Evolutionary conservation across 106 monocot genomes (phyloP).

Genomic region (Dioscorea zingiberensis): DNA sequence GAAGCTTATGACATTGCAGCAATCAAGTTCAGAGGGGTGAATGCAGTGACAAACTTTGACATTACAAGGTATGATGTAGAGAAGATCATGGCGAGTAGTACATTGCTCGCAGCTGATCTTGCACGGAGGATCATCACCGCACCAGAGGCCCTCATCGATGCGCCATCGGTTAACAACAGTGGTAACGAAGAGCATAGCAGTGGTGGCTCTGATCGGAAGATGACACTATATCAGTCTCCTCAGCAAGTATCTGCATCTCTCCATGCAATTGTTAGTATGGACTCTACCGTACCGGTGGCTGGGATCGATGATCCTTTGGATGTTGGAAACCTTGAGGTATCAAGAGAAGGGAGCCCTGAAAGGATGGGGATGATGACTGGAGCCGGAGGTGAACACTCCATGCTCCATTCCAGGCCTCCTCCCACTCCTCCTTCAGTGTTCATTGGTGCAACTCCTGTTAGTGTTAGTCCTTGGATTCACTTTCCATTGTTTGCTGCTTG

Average conservation of each 20-base stretch:
- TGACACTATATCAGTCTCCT: slow-evolving; percentile 29
- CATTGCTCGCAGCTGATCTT: slow-evolving; percentile 58
- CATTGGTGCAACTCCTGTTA: too few relatives aligned
- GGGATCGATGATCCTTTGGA: slow-evolving; percentile 16
- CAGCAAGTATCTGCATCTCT: slow-evolving; percentile 2
- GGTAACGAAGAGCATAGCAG: slow-evolving; percentile 8
- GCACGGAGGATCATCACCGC: slow-evolving; percentile 46
- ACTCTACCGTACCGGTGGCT: too few relatives aligned
- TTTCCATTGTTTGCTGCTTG: slow-evolving; percentile 83
- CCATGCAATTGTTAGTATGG: too few relatives aligned
- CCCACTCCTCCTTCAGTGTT: too few relatives aligned
- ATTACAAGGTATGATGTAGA: slow-evolving; percentile 87
- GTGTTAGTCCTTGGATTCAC: slow-evolving; percentile 51
- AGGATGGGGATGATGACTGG: neutral
- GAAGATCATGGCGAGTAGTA: slow-evolving; percentile 65
- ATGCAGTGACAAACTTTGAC: slow-evolving; percentile 91
- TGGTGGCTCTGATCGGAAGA: slow-evolving; percentile 24
- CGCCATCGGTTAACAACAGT: too few relatives aligned
- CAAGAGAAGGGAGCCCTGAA: slow-evolving; percentile 67
- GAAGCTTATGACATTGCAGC: slow-evolving; percentile 93
- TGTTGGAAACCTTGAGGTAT: slow-evolving; percentile 18
- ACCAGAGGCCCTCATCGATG: slow-evolving; percentile 5
- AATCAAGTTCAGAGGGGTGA: slow-evolving; percentile 82
- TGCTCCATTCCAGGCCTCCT: slow-evolving; percentile 41
- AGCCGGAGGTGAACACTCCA: slow-evolving; percentile 17